Evolutionary conservation across 106 monocot genomes (phyloP), one percentile per base, ranked within the genome.

Genomic region (Chionographis japonica): DNA sequence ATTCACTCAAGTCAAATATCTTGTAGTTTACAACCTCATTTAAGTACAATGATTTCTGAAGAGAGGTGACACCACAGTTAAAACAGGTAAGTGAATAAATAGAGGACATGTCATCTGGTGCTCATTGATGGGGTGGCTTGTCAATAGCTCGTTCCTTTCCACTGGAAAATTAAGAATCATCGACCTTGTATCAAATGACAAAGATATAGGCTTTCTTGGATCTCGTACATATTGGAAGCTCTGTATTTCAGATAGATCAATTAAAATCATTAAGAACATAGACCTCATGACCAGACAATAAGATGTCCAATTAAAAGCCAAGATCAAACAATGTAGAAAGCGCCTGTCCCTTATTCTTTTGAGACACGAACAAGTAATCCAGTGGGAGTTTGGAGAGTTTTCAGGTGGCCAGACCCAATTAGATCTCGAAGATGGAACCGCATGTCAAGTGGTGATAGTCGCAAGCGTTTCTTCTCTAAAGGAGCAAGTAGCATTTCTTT

Each of bases 351-450:
- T 81, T 61, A 94, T 54, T 83, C 85, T 77, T 68, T 80, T 37
- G 94, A 80, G 43, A 88, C 66, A 43, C 90, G 77, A 18, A 84
- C 85, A 63, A 91, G 73, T 63, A 95, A 53, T 37, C 94, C 94
- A 54, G 77, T 80, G 7, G 94, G 88, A 12, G 90, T 83, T 27
- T 88, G 76, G 52, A 79, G 49, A 54, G 85, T 81, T 85, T 81
- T 90, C 58, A 95, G 37, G 40, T 83, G 85, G 39, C 94, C 94
- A 37, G 94, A 95, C 17, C 94, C 94, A 75, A 91, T 95, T n/a
- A 95, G 65, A 81, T 95, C 91, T 12, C 91, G 83, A 54, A 95
- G 68, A 81, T 88, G 94, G 69, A 95, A 90, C 18, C 90, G 77
- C 84, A 81, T 88, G 56, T 88, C 94, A 61, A 91, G 77, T 46